phyloP scores from a whole-genome alignment of 352 stramenopile genomes.

The Pythium chondricola region DNA sequence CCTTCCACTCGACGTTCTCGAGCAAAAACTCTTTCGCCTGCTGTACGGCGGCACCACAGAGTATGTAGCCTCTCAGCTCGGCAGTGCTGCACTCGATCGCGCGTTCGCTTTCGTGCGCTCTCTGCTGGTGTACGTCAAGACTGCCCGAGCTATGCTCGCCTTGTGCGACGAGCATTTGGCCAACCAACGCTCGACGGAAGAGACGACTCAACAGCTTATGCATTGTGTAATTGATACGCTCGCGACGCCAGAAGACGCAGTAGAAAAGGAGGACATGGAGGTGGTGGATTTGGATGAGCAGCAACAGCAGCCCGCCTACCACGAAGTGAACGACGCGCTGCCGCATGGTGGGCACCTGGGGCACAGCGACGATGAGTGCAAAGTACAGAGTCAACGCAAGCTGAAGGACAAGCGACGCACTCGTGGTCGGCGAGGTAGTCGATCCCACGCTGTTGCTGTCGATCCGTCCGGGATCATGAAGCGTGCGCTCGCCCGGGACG shows the following conservation, averaged over 20 bases:
- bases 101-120: slow-evolving; percentile 28
- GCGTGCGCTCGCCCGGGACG: slow-evolving; percentile 37
- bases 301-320: neutral
- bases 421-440: neutral
- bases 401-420: neutral
- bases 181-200: slow-evolving; percentile 18
- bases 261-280: neutral
- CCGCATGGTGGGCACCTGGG: no score
- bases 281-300: neutral
- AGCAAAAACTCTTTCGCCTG: slow-evolving; percentile 19
- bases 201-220: slow-evolving; percentile 30
- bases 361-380: neutral
- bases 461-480: slow-evolving; percentile 45
- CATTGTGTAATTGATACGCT: slow-evolving; percentile 12
- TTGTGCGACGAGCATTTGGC: slow-evolving; percentile 39
- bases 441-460: slow-evolving; percentile 5
- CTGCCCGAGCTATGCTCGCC: slow-evolving; percentile 28
- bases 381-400: neutral
- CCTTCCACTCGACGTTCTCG: slow-evolving; percentile 23
- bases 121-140: slow-evolving; percentile 34
- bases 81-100: slow-evolving; percentile 20
- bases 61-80: slow-evolving; percentile 6
- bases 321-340: neutral
- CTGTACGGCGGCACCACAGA: neutral
- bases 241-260: neutral